Evolutionary conservation across 345 rosid genomes (phyloP).

Genomic region (Gossypium turneri): DNA sequence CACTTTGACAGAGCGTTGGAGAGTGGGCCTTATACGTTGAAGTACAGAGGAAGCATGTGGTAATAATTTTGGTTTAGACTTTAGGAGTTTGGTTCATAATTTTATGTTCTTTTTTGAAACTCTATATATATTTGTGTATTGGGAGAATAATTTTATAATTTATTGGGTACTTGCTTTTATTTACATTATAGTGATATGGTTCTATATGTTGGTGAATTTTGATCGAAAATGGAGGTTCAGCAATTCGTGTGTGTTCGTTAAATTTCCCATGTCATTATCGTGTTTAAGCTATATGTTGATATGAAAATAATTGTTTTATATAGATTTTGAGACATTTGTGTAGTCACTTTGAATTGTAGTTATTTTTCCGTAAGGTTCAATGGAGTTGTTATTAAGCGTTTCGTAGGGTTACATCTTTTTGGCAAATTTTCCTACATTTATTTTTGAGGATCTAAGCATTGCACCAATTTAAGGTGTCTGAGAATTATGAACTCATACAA

Average conservation of each 20-base stretch:
- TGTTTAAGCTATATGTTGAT: not conserved
- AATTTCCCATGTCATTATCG: not conserved
- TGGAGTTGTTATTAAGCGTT: not conserved
- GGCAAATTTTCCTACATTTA: not conserved
- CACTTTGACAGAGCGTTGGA: conserved; percentile 90
- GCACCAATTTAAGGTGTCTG: not conserved
- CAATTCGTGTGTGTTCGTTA: not conserved
- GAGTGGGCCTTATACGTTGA: conserved; percentile 81
- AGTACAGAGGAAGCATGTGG: conserved; percentile 97
- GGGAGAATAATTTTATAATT: not conserved
- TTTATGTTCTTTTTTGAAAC: not conserved
- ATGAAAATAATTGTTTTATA: not conserved
- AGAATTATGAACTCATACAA: not conserved
- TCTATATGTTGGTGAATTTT: not conserved
- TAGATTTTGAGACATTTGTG: not conserved
- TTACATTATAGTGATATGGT: not conserved
- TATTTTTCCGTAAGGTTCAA: not conserved
- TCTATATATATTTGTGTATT: not conserved
- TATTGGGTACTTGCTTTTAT: not conserved
- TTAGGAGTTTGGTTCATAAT: not conserved
- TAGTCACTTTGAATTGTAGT: not conserved
- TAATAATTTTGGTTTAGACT: conserved; percentile 13
- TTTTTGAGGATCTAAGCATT: not conserved
- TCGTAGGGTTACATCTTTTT: not conserved
- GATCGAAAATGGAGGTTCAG: not conserved